Conservation (phyloP, 2,329 filamentous ascomycete genomes). For the Ophiostoma quercus region DNA sequence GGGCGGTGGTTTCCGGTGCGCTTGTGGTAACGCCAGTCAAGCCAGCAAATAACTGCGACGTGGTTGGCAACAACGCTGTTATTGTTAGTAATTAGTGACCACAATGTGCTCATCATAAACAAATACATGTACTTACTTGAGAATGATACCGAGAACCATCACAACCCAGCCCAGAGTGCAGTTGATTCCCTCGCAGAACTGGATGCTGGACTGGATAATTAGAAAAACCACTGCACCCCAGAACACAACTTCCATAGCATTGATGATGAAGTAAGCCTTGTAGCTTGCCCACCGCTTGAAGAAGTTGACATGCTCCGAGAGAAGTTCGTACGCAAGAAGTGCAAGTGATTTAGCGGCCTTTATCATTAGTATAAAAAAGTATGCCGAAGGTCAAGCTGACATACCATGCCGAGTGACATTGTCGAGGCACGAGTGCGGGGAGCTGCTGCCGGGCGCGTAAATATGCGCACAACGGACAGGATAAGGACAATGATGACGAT, state of each 20-base stretch:
- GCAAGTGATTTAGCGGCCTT: not conserved
- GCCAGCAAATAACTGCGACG: not conserved
- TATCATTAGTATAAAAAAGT: not conserved
- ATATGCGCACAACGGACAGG: not conserved
- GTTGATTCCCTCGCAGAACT: not conserved
- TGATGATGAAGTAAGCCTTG: not conserved
- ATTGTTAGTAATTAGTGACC: not conserved
- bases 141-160: not conserved
- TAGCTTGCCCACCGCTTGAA: not conserved
- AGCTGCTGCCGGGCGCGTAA: not conserved
- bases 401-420: conserved; percentile 1
- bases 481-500: not conserved
- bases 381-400: not conserved
- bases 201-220: not conserved
- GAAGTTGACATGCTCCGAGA: not conserved
- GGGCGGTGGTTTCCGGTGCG: not conserved
- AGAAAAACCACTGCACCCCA: not conserved
- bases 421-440: not conserved
- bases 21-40: not conserved
- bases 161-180: not conserved
- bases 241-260: not conserved
- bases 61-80: not conserved
- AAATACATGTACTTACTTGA: not conserved
- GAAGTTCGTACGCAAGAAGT: not conserved
- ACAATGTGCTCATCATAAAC: not conserved